Conservation (phyloP, 805 yeast genomes). For the Cyberlindnera americana region DNA sequence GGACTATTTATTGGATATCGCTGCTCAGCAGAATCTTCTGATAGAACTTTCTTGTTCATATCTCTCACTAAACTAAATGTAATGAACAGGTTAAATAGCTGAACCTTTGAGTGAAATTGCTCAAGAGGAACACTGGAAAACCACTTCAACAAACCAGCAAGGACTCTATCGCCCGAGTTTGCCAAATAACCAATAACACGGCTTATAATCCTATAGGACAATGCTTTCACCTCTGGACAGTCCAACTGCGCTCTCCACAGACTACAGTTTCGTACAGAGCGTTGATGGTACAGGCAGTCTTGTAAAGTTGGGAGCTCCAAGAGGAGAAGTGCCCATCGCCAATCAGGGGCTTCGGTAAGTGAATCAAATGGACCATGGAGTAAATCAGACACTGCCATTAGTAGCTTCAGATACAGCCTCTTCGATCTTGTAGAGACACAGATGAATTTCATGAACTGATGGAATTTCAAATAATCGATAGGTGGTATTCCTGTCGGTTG, state of each 20-base stretch:
- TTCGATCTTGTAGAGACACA: slow-evolving; percentile 50
- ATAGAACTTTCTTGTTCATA: slow-evolving; percentile 30
- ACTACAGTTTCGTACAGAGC: no score
- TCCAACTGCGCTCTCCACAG: slow-evolving; percentile 31
- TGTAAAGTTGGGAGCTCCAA: slow-evolving; percentile 65
- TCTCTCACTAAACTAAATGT: slow-evolving; percentile 68
- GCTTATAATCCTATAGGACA: slow-evolving; percentile 68
- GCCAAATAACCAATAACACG: slow-evolving; percentile 67
- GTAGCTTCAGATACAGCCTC: slow-evolving; percentile 53
- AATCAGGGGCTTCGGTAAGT: slow-evolving; percentile 38
- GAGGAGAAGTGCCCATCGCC: slow-evolving; percentile 60
- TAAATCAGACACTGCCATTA: slow-evolving; percentile 48
- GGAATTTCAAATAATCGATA: slow-evolving; percentile 46
- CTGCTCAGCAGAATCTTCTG: no score
- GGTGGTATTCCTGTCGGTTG: slow-evolving; percentile 31
- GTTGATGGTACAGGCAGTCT: slow-evolving; percentile 38
- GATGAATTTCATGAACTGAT: slow-evolving; percentile 43
- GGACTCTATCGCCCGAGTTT: slow-evolving; percentile 37
- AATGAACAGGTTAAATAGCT: slow-evolving; percentile 68
- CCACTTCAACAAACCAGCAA: slow-evolving; percentile 52
- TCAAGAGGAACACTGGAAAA: slow-evolving; percentile 41
- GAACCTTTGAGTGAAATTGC: slow-evolving; percentile 52
- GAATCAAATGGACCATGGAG: slow-evolving; percentile 46
- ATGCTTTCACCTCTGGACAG: slow-evolving; percentile 48
- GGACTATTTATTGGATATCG: slow-evolving; percentile 6